These are phyloP conservation scores for Favolaschia claudopus DNA, from an alignment of 768 basidiomycete genomes.

Conservation along the genomic window DNA sequence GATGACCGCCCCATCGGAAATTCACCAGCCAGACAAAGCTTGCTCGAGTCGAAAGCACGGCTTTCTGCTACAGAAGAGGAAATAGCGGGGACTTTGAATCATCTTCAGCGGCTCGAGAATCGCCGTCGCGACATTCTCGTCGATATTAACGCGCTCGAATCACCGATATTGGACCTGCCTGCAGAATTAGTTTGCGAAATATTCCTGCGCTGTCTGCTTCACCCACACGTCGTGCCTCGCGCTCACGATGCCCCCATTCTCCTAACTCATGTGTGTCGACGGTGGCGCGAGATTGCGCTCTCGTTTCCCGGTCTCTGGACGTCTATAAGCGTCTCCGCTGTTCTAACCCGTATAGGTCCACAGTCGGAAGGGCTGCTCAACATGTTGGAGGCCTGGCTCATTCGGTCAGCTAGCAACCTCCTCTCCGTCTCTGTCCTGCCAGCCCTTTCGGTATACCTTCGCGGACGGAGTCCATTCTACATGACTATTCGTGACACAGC, in stretches of 20 bases:
- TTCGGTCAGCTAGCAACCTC: background rate
- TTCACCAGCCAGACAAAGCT: too few relatives aligned
- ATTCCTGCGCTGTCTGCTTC: constrained; percentile 9
- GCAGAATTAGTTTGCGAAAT: constrained; percentile 20
- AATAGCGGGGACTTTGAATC: constrained; percentile 18
- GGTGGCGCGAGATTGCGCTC: constrained; percentile 11
- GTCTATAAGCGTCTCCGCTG: background rate
- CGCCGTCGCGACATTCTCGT: constrained; percentile 3
- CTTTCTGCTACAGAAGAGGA: constrained; percentile 13
- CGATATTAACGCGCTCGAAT: constrained; percentile 3
- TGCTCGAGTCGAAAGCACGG: too few relatives aligned
- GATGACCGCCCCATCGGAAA: too few relatives aligned
- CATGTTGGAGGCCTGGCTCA: constrained; percentile 11
- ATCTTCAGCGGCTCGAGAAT: constrained; percentile 2
- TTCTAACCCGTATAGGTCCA: too few relatives aligned
- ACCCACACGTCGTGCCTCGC: background rate
- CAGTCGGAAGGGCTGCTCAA: background rate
- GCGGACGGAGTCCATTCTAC: background rate
- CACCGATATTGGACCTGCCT: constrained; percentile 11
- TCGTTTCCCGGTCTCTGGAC: constrained; percentile 13
- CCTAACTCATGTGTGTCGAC: constrained; percentile 10
- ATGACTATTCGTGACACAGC: background rate
- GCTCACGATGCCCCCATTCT: constrained; percentile 12
- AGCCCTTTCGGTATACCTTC: background rate
- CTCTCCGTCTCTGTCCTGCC: constrained; percentile 2